Evolutionary conservation across 345 rosid genomes (phyloP), one percentile per base, ranked within the genome.

Genomic region (rapeseed (Brassica napus)): DNA sequence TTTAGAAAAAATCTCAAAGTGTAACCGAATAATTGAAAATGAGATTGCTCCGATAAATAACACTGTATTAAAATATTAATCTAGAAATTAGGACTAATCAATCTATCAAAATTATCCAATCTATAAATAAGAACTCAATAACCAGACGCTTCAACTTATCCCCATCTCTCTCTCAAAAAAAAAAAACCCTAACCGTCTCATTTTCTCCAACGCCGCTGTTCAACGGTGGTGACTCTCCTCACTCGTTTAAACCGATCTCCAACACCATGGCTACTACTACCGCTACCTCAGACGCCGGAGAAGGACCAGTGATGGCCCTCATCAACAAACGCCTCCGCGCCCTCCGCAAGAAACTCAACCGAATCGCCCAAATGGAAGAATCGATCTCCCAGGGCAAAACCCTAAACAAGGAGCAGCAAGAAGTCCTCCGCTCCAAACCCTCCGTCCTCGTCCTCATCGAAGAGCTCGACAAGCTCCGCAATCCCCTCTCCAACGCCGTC

Each of bases 271-370:
- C 86, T 9, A 52, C 57, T 14, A 47, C 55, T 0, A 21, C 88
- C 5, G 39, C 86, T 78, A n/a, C 91, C 44, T 81, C 91, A 12
- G 98, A 91, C 31, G 84, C 82, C 47, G 4, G 87, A 4, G 98
- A 95, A 21, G 94, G 98, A 39, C 97, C 99, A 2, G 97, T 95
- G 67, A 83, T 93, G 64, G 86, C 74, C 82, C 82, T 95, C 28
- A 80, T 95, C 85, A 93, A 82, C 91, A 93, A 96, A 78, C 99
- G 98, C 68, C 83, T 93, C 83, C 96, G 99, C 47, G 91, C 91
- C 67, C 94, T 90, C 44, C 94, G 93, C 35, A 93, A 96, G 88
- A 96, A 96, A 59, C 37, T 31, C 77, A 96, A 90, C 84, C 87
- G 98, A 4, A 96, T 96, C 54, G 1, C 72, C 66, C 98, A 88